These are phyloP conservation scores for Abortiporus biennis DNA, from an alignment of 1,284 basidiomycete genomes.

Conservation along the genomic window DNA sequence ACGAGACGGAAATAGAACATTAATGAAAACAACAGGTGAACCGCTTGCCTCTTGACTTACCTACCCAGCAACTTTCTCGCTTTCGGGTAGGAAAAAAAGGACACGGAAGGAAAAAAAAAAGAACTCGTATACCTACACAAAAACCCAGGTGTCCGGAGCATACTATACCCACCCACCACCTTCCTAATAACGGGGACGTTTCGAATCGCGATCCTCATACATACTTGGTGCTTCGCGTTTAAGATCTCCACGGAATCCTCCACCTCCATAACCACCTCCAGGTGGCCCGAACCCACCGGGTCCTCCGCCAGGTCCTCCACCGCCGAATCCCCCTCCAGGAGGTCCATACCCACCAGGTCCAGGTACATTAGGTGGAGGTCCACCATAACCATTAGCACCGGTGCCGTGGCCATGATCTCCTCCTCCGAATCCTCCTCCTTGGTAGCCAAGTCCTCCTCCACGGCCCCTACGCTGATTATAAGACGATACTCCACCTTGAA, in stretches of 20 bases:
- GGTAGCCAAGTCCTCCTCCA: constrained; percentile 67
- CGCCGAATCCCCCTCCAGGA: constrained; percentile 25
- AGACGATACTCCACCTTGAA: constrained; percentile 11
- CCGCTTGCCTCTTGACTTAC: no score
- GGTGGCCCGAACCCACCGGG: constrained; percentile 28
- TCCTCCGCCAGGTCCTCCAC: constrained; percentile 25
- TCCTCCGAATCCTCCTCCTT: constrained; percentile 42
- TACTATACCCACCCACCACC: no score
- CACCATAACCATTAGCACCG: constrained; percentile 45
- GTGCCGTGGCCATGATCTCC: constrained; percentile 11
- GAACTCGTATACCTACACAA: no score
- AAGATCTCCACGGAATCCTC: constrained; percentile 56
- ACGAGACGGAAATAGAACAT: no score
- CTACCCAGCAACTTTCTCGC: no score
- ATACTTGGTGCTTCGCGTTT: constrained; percentile 67
- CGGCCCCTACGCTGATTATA: constrained; percentile 47
- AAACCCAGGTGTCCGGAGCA: no score
- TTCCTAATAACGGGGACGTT: constrained; percentile 75
- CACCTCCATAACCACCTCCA: constrained; percentile 32
- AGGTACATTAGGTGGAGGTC: constrained; percentile 23
- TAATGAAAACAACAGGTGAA: no score
- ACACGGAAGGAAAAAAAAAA: no score
- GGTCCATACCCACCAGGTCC: constrained; percentile 22
- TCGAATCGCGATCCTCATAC: constrained; percentile 73
- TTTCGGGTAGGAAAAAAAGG: no score